These are phyloP conservation scores for Clonostachys chloroleuca DNA, from an alignment of 2,329 filamentous ascomycete genomes.

Conservation along the genomic window DNA sequence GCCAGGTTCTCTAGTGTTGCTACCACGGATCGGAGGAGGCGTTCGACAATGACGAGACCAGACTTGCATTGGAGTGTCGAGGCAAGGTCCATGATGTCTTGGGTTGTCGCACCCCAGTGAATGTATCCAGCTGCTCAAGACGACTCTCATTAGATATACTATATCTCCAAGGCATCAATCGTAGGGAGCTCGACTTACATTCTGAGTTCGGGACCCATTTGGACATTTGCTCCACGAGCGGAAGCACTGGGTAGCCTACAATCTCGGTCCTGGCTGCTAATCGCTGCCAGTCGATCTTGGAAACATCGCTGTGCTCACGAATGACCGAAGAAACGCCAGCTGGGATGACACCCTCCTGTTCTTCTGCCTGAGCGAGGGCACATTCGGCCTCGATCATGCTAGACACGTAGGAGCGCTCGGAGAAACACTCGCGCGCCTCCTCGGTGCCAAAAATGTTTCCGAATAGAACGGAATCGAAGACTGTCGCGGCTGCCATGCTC, in stretches of 20 bases:
- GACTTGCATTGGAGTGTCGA: constrained; percentile 47
- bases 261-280: constrained; percentile 46
- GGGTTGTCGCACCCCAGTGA: constrained; percentile 55
- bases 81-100: constrained; percentile 55
- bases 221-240: constrained; percentile 35
- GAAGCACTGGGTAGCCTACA: constrained; percentile 49
- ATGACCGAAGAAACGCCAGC: constrained; percentile 18
- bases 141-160: no score
- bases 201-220: no score
- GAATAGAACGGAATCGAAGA: constrained; percentile 44
- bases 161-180: no score
- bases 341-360: constrained; percentile 37
- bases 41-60: constrained; percentile 41
- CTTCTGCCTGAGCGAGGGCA: constrained; percentile 45
- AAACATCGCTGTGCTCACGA: constrained; percentile 20
- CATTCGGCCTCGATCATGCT: constrained; percentile 45
- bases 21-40: constrained; percentile 34
- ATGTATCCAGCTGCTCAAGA: constrained; percentile 28
- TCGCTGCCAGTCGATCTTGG: constrained; percentile 11
- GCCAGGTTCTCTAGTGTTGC: constrained; percentile 33
- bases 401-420: constrained; percentile 41
- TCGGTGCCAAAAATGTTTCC: constrained; percentile 45
- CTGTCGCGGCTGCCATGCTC: constrained; percentile 11
- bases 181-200: no score
- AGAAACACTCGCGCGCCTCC: constrained; percentile 44